Base-by-base conservation (phyloP, 331 rosid species). In the Quercus lobata region DNA sequence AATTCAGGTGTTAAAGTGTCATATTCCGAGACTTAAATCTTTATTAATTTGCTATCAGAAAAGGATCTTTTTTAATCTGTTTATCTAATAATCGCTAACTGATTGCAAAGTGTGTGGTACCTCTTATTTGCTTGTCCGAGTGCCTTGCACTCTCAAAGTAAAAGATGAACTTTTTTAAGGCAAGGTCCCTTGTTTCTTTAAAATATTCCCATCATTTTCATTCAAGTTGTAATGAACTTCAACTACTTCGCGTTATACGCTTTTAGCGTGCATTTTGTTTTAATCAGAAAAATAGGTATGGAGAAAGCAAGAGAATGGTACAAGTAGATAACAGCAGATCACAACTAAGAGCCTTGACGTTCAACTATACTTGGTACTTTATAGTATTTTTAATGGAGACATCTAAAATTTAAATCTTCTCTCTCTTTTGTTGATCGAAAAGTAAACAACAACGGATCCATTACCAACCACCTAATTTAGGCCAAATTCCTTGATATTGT, bases 321-420 rank as follows among this genome's bases (percentile, higher is more conserved):
- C 17, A 57, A n/a, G 65, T 24, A 22, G 10, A 57, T 17, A 49
- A 12, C 17, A 14, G 17, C 11, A 37, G 0, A 41, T 41, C 3
- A 41, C 11, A 41, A 0, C 0, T 41, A 2, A 41, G 11, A 41
- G 12, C 0, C 0, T 41, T 41, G 1, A 2, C 12, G 1, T 41
- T 41, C 12, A 41, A 41, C 12, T 41, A 41, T 41, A 41, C 0
- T 41, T 41, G 3, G 1, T 12, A 41, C 12, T 2, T 8, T 8
- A 8, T 41, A 1, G 1, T 41, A 41, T 41, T 41, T 41, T 41
- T 8, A 41, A 41, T 2, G 1, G 1, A 41, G 0, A 41, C 12
- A 8, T 41, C 46, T 41, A 41, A 41, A 41, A 54, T 53, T 53
- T 53, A 53, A 53, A 53, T 53, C 0, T 16, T 16, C 4, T 53